phyloP scores from a whole-genome alignment of 2,329 filamentous ascomycete species.

The Magnaporthiopsis incrustans region DNA sequence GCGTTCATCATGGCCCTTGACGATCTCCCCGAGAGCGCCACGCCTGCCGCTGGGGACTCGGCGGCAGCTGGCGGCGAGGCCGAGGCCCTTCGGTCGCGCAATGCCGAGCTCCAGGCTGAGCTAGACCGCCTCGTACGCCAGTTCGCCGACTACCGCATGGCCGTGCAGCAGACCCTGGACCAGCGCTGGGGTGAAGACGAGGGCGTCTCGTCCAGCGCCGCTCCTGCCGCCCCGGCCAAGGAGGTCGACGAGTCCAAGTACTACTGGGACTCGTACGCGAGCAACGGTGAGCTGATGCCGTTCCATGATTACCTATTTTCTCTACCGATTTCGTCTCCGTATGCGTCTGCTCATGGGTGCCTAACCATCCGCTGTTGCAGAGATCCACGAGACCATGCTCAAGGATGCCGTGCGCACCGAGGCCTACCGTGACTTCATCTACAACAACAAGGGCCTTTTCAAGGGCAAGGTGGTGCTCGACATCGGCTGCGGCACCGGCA shows the following conservation, averaged over 20 bases:
- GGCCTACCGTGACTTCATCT: conserved; percentile 91
- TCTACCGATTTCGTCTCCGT: conserved; percentile 1
- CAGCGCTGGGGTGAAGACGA: conserved; percentile 54
- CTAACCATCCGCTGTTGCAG: conserved; percentile 29
- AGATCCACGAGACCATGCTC: conserved; percentile 93
- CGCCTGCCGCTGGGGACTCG: conserved; percentile 12
- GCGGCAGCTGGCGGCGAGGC: conserved; percentile 16
- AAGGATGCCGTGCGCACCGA: conserved; percentile 85
- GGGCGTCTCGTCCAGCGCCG: conserved; percentile 19
- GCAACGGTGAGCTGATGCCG: conserved; percentile 40
- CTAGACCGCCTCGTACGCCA: conserved; percentile 50
- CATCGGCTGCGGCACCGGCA: conserved; percentile 76
- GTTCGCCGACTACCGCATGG: conserved; percentile 56
- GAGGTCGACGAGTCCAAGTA: conserved; percentile 32
- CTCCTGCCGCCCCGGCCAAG: conserved; percentile 9
- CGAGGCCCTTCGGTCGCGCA: conserved; percentile 37
- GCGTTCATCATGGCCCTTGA: conserved; percentile 82
- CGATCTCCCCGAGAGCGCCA: conserved; percentile 52
- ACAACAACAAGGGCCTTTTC: conserved; percentile 82
- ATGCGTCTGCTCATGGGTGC: neutral
- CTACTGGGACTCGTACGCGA: conserved; percentile 56
- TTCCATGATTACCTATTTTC: neutral
- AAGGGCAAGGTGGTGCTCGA: conserved; percentile 81
- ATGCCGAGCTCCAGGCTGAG: conserved; percentile 51
- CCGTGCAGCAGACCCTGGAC: conserved; percentile 59